A percentile compares a stretch with the other conserved stretches of the same genome.
Evolutionary conservation across 768 basidiomycete genomes (phyloP).

Genomic region (Termitomyces sp.): DNA sequence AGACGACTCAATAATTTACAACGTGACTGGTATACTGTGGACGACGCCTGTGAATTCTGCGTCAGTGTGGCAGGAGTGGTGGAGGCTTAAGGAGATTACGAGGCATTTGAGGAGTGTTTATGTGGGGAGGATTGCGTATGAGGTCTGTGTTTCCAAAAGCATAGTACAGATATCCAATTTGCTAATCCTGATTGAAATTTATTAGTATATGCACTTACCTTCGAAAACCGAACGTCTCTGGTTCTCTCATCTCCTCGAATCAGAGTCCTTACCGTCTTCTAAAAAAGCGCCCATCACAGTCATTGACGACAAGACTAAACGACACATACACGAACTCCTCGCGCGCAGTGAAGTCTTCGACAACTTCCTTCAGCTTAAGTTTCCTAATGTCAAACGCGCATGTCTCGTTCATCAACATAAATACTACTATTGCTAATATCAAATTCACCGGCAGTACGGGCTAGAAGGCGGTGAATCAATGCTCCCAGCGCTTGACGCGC

Average conservation of each 20-base stretch:
- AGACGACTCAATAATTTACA: conserved; percentile 47
- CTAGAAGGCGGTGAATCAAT: conserved; percentile 93
- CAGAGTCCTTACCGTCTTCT: conserved; percentile 34
- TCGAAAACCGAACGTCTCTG: conserved; percentile 82
- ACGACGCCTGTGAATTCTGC: conserved; percentile 37
- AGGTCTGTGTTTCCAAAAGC: conserved; percentile 30
- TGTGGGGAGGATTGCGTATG: conserved; percentile 83
- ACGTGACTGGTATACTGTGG: conserved; percentile 83
- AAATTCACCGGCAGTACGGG: conserved; percentile 49
- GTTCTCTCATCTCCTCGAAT: conserved; percentile 86
- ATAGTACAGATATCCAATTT: not conserved
- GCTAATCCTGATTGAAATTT: not conserved
- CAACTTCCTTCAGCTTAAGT: conserved; percentile 80
- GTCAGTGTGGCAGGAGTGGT: conserved; percentile 32
- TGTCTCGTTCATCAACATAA: conserved; percentile 8
- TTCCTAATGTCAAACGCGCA: conserved; percentile 78
- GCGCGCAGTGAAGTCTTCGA: conserved; percentile 79
- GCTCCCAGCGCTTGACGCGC: conserved; percentile 77
- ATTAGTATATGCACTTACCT: conserved; percentile 77
- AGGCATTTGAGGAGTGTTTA: conserved; percentile 68
- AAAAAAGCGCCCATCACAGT: conserved; percentile 25
- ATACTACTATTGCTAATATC: not conserved
- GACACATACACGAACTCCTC: conserved; percentile 61
- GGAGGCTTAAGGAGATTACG: conserved; percentile 68
- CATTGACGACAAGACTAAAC: conserved; percentile 33